Base-by-base conservation (phyloP, 306 rosid species). In the Potentilla sterilis region DNA sequence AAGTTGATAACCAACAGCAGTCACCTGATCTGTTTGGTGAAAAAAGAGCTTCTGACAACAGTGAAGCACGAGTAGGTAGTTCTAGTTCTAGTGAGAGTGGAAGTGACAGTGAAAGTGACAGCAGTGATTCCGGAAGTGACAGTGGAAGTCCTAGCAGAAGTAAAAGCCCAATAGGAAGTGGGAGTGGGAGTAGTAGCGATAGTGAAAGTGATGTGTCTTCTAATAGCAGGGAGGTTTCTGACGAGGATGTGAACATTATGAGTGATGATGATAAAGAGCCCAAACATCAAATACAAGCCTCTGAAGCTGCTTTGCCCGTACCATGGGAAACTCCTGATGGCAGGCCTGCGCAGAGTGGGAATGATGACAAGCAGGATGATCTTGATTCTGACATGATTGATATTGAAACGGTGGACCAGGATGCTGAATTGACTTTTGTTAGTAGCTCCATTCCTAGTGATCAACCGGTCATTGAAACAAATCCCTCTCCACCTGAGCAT, bases 191-290 rank as follows among this genome's bases (percentile, higher is more conserved):
- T 81, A 92, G 95, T 64, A 90, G 93, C 62, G 98, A 95, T 77
- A 92, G 98, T 73, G 99, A 92, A 83, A 96, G 96, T 43, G 99
- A 92, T 37, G 88, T 88, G 41, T 91, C 99, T 79, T 87, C 96
- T 71, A 96, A 91, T 80, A 89, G 99, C 84, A 86, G 90, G 84
- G 89, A 89, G 80, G 99, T 82, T 77, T 90, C 97, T 76, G 99
- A 96, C 71, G 97, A 81, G 93, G 99, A 96, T 75, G 96, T 96
- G 62, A 93, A 96, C 85, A 96, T 96, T 70, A 85, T 96, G 97
- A 91, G 98, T 81, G 97, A 92, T 75, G 99, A 95, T 89, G 99
- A 96, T 64, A 90, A 90, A 75, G 97, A 89, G 81, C 79, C 92
- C 62, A 87, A 90, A 79, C 79, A 37, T 78, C 84, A 86, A 81